phyloP scores from a whole-genome alignment of 75 land plant species.

The Larix kaempferi region DNA sequence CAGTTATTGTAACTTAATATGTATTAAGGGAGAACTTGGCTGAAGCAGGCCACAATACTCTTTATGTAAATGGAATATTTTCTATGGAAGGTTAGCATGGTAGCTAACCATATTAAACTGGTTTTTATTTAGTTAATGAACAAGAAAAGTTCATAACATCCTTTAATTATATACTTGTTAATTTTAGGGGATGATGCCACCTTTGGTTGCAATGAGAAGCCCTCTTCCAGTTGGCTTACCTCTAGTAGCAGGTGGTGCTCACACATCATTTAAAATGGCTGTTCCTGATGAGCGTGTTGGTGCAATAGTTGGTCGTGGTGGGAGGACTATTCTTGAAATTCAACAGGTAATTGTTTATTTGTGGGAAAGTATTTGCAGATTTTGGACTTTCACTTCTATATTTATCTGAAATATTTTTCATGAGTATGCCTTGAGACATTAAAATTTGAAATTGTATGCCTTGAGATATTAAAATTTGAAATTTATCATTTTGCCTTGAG shows the following conservation, averaged over 20 bases:
- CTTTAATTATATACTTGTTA: neutral
- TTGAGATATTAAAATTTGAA: neutral
- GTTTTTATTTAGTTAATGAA: neutral
- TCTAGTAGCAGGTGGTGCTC: conserved; percentile 30
- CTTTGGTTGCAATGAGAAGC: conserved; percentile 20
- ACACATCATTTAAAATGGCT: conserved; percentile 56
- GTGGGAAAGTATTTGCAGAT: neutral
- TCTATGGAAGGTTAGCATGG: neutral
- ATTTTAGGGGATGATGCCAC: conserved; percentile 30
- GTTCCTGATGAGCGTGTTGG: conserved; percentile 93
- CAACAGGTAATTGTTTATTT: conserved; percentile 55
- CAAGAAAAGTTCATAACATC: neutral
- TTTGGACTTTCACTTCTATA: neutral
- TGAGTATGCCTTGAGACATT: conserved; percentile 8
- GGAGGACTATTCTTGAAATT: conserved; percentile 77
- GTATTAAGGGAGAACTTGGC: neutral
- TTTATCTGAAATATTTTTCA: neutral
- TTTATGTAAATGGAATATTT: neutral
- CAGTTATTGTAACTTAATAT: neutral
- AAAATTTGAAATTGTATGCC: too few relatives aligned
- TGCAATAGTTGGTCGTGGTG: conserved; percentile 85
- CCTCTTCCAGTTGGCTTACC: conserved; percentile 19
- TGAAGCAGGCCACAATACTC: neutral
- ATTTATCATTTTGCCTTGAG: neutral
- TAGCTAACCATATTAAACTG: neutral